A percentile compares a stretch with the other conserved stretches of the same genome.
phyloP scores from a whole-genome alignment of 345 rosid genomes.

The Ceriops decandra region DNA sequence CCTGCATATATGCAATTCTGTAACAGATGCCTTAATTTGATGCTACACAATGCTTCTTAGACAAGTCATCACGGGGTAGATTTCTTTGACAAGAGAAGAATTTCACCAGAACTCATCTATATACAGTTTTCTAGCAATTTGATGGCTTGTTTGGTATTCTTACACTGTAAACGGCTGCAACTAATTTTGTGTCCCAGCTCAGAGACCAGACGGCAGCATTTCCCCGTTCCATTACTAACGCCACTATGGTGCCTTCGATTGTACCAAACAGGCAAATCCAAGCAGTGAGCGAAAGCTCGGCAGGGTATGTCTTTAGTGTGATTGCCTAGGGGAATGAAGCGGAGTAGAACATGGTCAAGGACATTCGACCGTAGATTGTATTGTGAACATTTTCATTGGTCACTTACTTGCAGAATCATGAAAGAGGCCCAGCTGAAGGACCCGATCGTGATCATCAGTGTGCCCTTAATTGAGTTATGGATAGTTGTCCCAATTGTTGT shows the following conservation, averaged over 20 bases:
- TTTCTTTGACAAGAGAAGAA: too few species aligned
- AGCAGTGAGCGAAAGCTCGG: constrained; percentile 75
- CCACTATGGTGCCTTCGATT: constrained; percentile 47
- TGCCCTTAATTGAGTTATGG: constrained; percentile 55
- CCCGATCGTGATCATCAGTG: constrained; percentile 54
- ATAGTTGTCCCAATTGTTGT: constrained; percentile 37
- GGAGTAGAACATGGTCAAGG: background rate
- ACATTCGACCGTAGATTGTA: background rate
- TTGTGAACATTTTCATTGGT: background rate
- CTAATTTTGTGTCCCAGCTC: constrained; percentile 67
- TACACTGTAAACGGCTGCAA: constrained; percentile 68
- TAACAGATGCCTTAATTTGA: background rate
- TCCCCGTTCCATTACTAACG: constrained; percentile 70
- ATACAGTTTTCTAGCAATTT: too few species aligned
- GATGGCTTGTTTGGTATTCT: constrained; percentile 19
- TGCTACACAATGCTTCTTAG: background rate
- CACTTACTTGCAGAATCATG: constrained; percentile 63
- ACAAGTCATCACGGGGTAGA: too few species aligned
- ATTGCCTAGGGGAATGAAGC: constrained; percentile 38
- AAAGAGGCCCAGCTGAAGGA: constrained; percentile 77
- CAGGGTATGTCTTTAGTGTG: constrained; percentile 62
- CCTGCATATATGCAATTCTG: constrained; percentile 42
- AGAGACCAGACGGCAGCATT: constrained; percentile 57
- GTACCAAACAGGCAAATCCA: constrained; percentile 83
- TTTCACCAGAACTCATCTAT: too few species aligned